Evolutionary conservation across 441 rosid species (phyloP).

Genomic region (Populus hybrid): DNA sequence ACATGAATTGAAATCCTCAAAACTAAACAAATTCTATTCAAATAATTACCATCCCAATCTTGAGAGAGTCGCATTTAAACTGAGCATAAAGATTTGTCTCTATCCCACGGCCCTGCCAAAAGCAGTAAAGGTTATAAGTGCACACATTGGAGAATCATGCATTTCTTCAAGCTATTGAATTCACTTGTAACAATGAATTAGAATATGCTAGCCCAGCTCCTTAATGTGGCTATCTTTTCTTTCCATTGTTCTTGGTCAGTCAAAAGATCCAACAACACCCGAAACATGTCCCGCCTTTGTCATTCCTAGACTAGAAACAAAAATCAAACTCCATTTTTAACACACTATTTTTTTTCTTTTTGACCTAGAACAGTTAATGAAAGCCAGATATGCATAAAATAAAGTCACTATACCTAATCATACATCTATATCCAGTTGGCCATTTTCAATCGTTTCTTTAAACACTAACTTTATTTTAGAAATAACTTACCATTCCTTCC

Average conservation of each 20-base stretch:
- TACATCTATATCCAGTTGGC: neutral
- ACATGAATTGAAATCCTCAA: neutral
- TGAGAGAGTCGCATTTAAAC: slow-evolving; percentile 93
- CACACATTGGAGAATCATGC: neutral
- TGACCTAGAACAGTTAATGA: neutral
- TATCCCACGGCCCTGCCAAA: slow-evolving; percentile 89
- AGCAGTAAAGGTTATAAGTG: slow-evolving; percentile 6
- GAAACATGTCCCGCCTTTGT: neutral
- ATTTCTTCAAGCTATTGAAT: neutral
- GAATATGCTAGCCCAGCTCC: neutral
- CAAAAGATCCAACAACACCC: neutral
- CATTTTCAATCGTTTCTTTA: neutral
- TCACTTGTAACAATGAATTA: neutral
- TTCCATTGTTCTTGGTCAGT: neutral
- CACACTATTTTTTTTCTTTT: neutral
- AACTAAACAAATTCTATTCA: neutral
- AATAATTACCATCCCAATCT: slow-evolving; percentile 82
- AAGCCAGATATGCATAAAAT: neutral
- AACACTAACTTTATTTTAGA: neutral
- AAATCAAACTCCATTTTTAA: neutral
- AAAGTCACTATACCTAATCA: neutral
- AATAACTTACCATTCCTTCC: slow-evolving; percentile 91
- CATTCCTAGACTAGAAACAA: neutral
- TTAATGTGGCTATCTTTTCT: neutral
- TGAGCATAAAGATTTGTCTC: slow-evolving; percentile 97